Conservation (phyloP, 2,329 filamentous ascomycete species). For the Pestalotiopsis sp. region DNA sequence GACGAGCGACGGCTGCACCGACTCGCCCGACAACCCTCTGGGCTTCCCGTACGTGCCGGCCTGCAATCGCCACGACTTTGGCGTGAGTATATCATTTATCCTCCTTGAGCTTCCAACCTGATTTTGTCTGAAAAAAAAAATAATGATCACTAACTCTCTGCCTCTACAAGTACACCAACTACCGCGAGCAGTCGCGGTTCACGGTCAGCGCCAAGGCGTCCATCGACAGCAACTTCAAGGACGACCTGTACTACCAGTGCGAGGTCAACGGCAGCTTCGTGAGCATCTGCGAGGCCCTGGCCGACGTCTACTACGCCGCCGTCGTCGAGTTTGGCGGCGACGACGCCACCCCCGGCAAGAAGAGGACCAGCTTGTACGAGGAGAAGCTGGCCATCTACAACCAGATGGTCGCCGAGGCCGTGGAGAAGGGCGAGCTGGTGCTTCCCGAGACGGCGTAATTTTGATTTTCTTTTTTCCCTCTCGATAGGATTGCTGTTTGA, state of each 20-base stretch:
- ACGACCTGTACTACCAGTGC: constrained; percentile 43
- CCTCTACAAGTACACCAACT: constrained; percentile 51
- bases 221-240: constrained; percentile 55
- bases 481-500: no score
- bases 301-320: constrained; percentile 44
- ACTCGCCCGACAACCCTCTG: constrained; percentile 46
- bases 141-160: no score
- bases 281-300: constrained; percentile 35
- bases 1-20: constrained; percentile 46
- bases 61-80: constrained; percentile 61
- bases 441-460: neutral
- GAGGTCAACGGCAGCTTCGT: constrained; percentile 17
- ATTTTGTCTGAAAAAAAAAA: no score
- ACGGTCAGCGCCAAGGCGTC: constrained; percentile 40
- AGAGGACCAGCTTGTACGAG: neutral
- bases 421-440: neutral
- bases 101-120: no score
- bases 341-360: constrained; percentile 9
- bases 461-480: neutral
- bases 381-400: constrained; percentile 8
- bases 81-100: constrained; percentile 20
- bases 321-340: constrained; percentile 38
- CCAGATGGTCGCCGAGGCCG: constrained; percentile 6
- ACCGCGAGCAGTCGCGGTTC: constrained; percentile 51
- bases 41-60: constrained; percentile 46